phyloP scores from a whole-genome alignment of 495 filamentous ascomycete genomes.

The Pyronema omphalodes region DNA sequence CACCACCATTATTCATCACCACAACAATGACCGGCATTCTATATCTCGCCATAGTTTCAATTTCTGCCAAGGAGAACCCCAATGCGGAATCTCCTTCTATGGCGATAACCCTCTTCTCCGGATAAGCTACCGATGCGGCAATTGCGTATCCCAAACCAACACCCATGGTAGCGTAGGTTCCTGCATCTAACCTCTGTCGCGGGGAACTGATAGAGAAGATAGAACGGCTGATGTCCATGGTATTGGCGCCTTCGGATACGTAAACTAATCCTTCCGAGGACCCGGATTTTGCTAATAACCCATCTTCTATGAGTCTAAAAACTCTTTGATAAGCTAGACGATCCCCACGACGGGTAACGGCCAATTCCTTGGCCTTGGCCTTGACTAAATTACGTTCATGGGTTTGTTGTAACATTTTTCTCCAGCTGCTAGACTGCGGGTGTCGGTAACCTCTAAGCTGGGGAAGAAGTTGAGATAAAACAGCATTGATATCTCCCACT shows the following conservation, averaged over 20 bases:
- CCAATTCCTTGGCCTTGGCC: slow-evolving; percentile 30
- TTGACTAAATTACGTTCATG: slow-evolving; percentile 25
- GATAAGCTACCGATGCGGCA: slow-evolving; percentile 41
- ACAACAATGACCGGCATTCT: slow-evolving; percentile 42
- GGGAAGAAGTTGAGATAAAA: slow-evolving; percentile 31
- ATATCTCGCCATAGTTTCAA: slow-evolving; percentile 48
- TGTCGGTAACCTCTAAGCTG: slow-evolving; percentile 26
- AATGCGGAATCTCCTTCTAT: slow-evolving; percentile 47
- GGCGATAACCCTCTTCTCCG: slow-evolving; percentile 38
- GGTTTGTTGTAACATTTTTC: slow-evolving; percentile 21
- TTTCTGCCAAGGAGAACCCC: slow-evolving; percentile 43
- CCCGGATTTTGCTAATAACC: slow-evolving; percentile 24
- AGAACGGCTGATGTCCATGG: slow-evolving; percentile 48
- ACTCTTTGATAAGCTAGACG: slow-evolving; percentile 38
- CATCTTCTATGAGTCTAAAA: slow-evolving; percentile 36
- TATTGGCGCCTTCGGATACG: slow-evolving; percentile 48
- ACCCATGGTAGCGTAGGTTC: slow-evolving; percentile 52
- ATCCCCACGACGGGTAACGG: slow-evolving; percentile 25
- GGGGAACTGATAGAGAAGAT: slow-evolving; percentile 41
- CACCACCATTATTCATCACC: slow-evolving; percentile 46
- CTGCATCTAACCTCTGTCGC: slow-evolving; percentile 43
- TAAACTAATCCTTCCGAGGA: slow-evolving; percentile 38
- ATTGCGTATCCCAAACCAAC: slow-evolving; percentile 46
- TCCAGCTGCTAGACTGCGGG: slow-evolving; percentile 23
- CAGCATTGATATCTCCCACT: slow-evolving; percentile 35